phyloP scores from a whole-genome alignment of 495 filamentous ascomycete species.

The Trichoderma erinaceum region DNA sequence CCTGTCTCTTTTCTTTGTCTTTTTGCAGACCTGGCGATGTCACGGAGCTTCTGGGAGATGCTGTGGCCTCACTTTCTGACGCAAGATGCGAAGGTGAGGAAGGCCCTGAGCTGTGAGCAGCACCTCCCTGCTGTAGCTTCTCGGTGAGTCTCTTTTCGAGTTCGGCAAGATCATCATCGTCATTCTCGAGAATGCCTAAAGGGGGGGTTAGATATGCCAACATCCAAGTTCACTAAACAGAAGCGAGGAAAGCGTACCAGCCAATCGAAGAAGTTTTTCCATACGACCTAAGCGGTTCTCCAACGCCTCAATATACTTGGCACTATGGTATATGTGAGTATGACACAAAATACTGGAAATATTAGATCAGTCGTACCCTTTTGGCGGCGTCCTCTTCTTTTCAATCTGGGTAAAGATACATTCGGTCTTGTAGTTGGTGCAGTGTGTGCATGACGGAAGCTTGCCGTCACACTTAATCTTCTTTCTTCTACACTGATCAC shows the following conservation, averaged over 20 bases:
- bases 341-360: background rate
- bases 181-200: constrained; percentile 66
- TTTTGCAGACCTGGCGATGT: constrained; percentile 55
- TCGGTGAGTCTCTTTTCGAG: constrained; percentile 77
- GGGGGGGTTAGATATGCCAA: background rate
- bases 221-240: background rate
- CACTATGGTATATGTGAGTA: constrained; percentile 42
- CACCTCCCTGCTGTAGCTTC: constrained; percentile 44
- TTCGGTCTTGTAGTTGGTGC: constrained; percentile 96
- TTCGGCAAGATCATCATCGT: constrained; percentile 83
- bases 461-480: constrained; percentile 99
- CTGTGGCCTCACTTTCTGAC: constrained; percentile 42
- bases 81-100: constrained; percentile 41
- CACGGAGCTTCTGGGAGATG: constrained; percentile 51
- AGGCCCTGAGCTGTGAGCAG: constrained; percentile 40
- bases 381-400: constrained; percentile 96
- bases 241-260: constrained; percentile 45
- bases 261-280: constrained; percentile 83
- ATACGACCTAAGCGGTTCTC: constrained; percentile 92
- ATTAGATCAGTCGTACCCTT: constrained; percentile 60
- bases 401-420: constrained; percentile 97
- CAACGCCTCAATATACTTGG: constrained; percentile 96
- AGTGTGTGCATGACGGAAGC: constrained; percentile 90
- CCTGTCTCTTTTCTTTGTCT: constrained; percentile 43
- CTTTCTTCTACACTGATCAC: constrained; percentile 99